These are phyloP conservation scores for Coriaria nepalensis DNA, from an alignment of 306 rosid species.

Conservation along the genomic window DNA sequence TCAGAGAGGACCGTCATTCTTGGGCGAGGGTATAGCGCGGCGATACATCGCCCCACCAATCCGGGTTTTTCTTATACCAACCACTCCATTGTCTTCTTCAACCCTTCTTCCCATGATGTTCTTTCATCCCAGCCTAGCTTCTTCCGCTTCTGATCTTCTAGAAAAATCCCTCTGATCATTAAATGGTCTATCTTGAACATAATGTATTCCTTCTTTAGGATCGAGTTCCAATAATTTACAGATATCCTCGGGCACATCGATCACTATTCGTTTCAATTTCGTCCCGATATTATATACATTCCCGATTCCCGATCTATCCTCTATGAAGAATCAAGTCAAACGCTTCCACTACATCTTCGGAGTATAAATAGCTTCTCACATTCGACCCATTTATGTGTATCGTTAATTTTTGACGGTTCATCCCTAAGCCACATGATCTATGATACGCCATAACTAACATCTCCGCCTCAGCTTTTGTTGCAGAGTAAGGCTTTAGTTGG, in stretches of 20 bases:
- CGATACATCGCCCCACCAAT: constrained; percentile 78
- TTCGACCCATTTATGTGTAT: constrained; percentile 68
- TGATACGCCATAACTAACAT: constrained; percentile 74
- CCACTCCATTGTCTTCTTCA: constrained; percentile 46
- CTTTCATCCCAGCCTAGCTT: constrained; percentile 55
- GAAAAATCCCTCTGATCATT: constrained; percentile 63
- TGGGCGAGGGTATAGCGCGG: constrained; percentile 57
- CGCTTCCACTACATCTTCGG: constrained; percentile 60
- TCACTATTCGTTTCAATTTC: constrained; percentile 46
- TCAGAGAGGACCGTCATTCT: constrained; percentile 30
- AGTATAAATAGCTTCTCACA: constrained; percentile 55
- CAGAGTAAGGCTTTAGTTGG: constrained; percentile 72
- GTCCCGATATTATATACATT: constrained; percentile 60
- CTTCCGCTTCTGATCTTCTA: constrained; percentile 65
- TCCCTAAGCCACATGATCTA: constrained; percentile 48
- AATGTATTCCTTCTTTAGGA: constrained; percentile 33
- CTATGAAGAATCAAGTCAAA: constrained; percentile 71
- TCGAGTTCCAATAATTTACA: constrained; percentile 48
- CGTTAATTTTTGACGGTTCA: constrained; percentile 55
- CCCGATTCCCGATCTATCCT: constrained; percentile 54
- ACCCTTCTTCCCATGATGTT: constrained; percentile 53
- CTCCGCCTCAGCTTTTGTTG: constrained; percentile 72
- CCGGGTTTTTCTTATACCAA: constrained; percentile 45
- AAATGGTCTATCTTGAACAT: constrained; percentile 68
- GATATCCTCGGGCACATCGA: constrained; percentile 44